Percentiles rank a stretch among this genome's conserved stretches.
These are phyloP conservation scores for Pelargonium myrrhifolium DNA, from an alignment of 441 rosid species.

Conservation along the genomic window DNA sequence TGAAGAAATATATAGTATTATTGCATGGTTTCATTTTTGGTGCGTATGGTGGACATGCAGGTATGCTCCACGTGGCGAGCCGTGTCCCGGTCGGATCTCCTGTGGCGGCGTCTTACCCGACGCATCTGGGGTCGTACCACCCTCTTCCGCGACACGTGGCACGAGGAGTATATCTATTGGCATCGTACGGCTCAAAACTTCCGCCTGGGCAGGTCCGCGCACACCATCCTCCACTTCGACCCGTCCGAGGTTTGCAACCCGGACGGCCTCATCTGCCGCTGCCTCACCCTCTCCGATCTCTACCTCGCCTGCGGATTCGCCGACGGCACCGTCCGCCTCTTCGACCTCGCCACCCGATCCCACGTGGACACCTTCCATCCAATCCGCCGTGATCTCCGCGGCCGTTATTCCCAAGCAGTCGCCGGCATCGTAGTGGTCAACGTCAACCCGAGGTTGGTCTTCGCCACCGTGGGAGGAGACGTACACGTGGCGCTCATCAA, in stretches of 20 bases:
- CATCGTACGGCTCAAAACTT: conserved; percentile 68
- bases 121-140: conserved; percentile 51
- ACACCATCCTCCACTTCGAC: conserved; percentile 52
- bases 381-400: conserved; percentile 50
- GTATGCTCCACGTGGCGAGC: conserved; percentile 89
- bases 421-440: conserved; percentile 53
- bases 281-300: conserved; percentile 66
- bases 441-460: conserved; percentile 31
- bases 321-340: conserved; percentile 78
- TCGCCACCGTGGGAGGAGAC: conserved; percentile 72
- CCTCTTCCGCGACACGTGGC: conserved; percentile 58
- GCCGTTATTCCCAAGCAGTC: conserved; percentile 67
- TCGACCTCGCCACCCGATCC: conserved; percentile 42
- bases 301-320: conserved; percentile 76
- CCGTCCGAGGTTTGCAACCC: conserved; percentile 52
- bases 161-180: conserved; percentile 51
- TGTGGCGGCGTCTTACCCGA: conserved; percentile 58
- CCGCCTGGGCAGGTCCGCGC: conserved; percentile 29
- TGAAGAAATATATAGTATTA: too few species aligned
- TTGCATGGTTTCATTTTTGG: not conserved
- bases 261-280: conserved; percentile 61
- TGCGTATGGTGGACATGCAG: conserved; percentile 24
- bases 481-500: conserved; percentile 53
- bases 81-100: conserved; percentile 58
- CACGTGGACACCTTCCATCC: conserved; percentile 57